Base-by-base conservation (phyloP, 495 filamentous ascomycete genomes). In the Haplographium delicatum region DNA sequence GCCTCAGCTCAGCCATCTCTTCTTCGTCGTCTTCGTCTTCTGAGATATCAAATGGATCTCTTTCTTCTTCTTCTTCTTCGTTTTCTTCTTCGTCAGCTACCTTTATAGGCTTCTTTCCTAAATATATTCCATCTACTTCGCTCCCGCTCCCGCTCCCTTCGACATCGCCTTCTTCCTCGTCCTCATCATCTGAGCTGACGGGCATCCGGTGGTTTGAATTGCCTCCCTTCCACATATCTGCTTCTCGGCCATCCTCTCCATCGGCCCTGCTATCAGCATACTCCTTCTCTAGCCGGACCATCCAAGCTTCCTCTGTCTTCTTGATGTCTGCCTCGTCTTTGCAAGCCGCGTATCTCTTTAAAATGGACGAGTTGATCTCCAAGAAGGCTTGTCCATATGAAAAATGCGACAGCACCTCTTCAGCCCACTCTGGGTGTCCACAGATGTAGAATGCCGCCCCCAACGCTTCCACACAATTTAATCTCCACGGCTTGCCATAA, bases 401-500 rank as follows among this genome's bases (percentile, higher is more conserved):
- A 62, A 98, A 98, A 15, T 85, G 84, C 50, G 81, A 78, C 38
- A 98, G 66, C 4, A 94, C 76, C 31, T 88, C 76, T 47, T 83
- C 79, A 0, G 93, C 91, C 93, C 93, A 98, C 22, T 95, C 91
- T 30, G 73, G 63, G 62, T 93, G 87, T 22, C 93, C 89, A 60
- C 91, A 96, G 54, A 98, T 98, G 54, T 74, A 85, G 67, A 93
- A 98, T 18, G 84, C 84, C 11, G 93, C 93, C 5, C 91, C 94
- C 38, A 98, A 71, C 4, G 93, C 93, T 69, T 98, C 93, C 37
- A 86, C 93, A 57, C 93, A 98, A 67, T 98, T 98, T 33, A 98
- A 66, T 46, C 89, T 75, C 85, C 88, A 93, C 15, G 93, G 93
- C 59, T 88, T 85, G 11, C 93, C 93, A 68, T 97, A 98, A 70